A percentile compares a stretch with the other conserved stretches of the same genome.
Evolutionary conservation across 495 filamentous ascomycete species (phyloP).

Genomic region (Penicillium coffeae): DNA sequence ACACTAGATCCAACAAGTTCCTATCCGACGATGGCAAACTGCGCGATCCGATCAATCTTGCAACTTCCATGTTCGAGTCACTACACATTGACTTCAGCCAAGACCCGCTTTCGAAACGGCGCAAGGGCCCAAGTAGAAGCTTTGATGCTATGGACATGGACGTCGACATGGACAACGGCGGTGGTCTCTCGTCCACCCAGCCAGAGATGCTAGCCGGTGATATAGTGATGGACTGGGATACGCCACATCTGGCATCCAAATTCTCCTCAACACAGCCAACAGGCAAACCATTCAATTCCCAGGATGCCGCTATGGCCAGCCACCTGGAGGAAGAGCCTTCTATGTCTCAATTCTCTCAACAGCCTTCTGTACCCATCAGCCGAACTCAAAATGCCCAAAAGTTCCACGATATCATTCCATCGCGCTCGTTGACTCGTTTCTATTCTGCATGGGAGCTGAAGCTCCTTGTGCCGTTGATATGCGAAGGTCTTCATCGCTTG

Average conservation of each 20-base stretch:
- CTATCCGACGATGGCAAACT: constrained; percentile 69
- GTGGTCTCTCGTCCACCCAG: constrained; percentile 64
- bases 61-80: constrained; percentile 87
- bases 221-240: constrained; percentile 74
- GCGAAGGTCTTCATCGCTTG: constrained; percentile 76
- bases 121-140: constrained; percentile 37
- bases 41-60: constrained; percentile 75
- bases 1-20: constrained; percentile 75
- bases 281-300: constrained; percentile 23
- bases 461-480: constrained; percentile 72
- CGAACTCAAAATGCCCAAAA: constrained; percentile 81
- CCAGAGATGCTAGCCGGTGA: constrained; percentile 70
- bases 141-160: constrained; percentile 53
- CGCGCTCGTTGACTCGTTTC: constrained; percentile 83
- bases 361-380: constrained; percentile 72
- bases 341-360: constrained; percentile 86
- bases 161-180: constrained; percentile 41
- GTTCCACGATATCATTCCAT: constrained; percentile 84
- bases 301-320: constrained; percentile 47
- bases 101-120: constrained; percentile 48
- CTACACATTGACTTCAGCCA: constrained; percentile 88
- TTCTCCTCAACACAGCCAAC: constrained; percentile 53
- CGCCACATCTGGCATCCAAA: constrained; percentile 47
- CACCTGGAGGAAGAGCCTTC: constrained; percentile 81
- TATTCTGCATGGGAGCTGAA: constrained; percentile 76